Evolutionary conservation across 2,329 filamentous ascomycete species (phyloP), one percentile per base, ranked within the genome.

Genomic region (Fusarium austroafricanum): DNA sequence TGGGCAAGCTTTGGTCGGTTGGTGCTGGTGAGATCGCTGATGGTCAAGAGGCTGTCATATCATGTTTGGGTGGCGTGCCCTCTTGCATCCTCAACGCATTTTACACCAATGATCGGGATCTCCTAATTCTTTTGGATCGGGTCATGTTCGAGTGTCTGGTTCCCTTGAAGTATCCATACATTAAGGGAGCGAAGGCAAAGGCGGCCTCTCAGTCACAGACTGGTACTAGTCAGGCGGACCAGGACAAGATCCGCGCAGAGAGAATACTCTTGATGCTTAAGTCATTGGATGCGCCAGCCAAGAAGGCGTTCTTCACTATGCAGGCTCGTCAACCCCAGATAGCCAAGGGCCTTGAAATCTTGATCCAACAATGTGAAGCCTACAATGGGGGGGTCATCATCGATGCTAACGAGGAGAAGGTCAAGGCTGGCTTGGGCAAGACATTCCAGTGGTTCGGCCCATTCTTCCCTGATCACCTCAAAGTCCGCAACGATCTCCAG

Each of bases 1-100:
- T 98, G 2, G 92, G 89, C 12, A 92, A 90, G 65, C 89, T 98
- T 28, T 99, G 96, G 96, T 94, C 93, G n/a, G 94, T 96, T 18
- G 95, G 93, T 14, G 89, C 90, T 18, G 92, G 93, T 18, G 94
- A 97, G 73, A 92, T 99, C 71, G 89, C 92, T 23, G 88, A 91
- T 52, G 93, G 92, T 15, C 91, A 95, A 72, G 93, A 97, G 71
- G 83, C 86, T 18, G 90, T 97, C 20, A 87, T 86, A 14, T 83
- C 88, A 11, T 86, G 95, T n/a, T 83, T 99, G 14, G 91, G 90
- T 9, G 90, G 90, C 23, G 93, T 96, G 38, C 95, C 96, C 4
- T 91, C 91, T 2, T 91, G 89, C 65, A 93, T 99, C 43, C 89
- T 97, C 65, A 93, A 94, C 75, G 90, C 91, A 0, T 94, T 91